These are phyloP conservation scores for Fusarium miscanthi DNA, from an alignment of 2,329 filamentous ascomycete species.

Conservation along the genomic window DNA sequence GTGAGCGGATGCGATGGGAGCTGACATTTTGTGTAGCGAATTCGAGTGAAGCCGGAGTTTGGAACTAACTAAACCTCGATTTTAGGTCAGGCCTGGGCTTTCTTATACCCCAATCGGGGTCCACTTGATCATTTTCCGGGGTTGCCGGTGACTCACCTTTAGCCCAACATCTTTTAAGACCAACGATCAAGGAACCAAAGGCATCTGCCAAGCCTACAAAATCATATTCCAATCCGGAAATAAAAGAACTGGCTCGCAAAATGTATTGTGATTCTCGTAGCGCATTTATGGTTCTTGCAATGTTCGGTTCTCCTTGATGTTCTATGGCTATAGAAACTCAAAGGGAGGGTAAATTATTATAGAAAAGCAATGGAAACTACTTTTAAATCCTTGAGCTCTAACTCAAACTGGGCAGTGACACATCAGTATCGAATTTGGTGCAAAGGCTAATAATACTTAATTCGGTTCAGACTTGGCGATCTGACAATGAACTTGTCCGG, in stretches of 20 bases:
- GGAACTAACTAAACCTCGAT: neutral
- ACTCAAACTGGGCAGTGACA: rapidly evolving
- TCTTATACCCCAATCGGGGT: neutral
- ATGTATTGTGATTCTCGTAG: rapidly evolving
- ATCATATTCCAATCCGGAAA: rapidly evolving
- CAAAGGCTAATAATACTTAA: neutral
- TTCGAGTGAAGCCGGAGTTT: neutral
- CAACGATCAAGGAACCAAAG: neutral
- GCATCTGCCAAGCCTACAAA: neutral
- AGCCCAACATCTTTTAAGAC: no score
- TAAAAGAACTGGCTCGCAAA: rapidly evolving
- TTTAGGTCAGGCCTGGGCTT: neutral
- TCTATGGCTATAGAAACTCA: no score
- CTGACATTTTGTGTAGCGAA: neutral
- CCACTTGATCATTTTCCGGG: neutral
- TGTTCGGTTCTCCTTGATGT: neutral
- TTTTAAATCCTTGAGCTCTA: neutral
- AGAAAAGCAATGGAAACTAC: neutral
- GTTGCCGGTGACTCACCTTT: neutral
- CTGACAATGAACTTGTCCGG: neutral
- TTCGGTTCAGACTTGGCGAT: neutral
- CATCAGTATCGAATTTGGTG: rapidly evolving
- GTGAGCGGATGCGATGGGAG: neutral
- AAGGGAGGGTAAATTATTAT: no score
- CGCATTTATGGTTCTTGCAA: rapidly evolving